These are phyloP conservation scores for Nannizzia gypsea DNA, from an alignment of 2,329 filamentous ascomycete species.

Conservation along the genomic window DNA sequence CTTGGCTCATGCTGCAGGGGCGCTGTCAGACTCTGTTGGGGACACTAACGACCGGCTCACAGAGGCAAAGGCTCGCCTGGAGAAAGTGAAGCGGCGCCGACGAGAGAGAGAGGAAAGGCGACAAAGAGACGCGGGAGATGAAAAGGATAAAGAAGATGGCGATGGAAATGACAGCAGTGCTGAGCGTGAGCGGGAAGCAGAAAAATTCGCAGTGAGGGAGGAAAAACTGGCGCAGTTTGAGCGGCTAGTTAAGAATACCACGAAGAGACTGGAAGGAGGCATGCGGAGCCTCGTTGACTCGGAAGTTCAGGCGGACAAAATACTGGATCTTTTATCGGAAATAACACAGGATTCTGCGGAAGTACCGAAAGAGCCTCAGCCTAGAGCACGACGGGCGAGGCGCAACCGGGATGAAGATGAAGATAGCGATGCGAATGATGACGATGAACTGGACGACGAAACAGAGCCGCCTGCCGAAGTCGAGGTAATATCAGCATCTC, in stretches of 20 bases:
- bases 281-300: slow-evolving; percentile 49
- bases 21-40: slow-evolving; percentile 40
- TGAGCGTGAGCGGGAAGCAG: slow-evolving; percentile 16
- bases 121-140: neutral
- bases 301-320: slow-evolving; percentile 34
- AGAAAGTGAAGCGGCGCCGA: slow-evolving; percentile 25
- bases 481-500: slow-evolving; percentile 28
- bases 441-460: slow-evolving; percentile 27
- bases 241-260: slow-evolving; percentile 40
- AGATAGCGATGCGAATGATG: slow-evolving; percentile 14
- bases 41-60: slow-evolving; percentile 46
- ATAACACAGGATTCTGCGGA: slow-evolving; percentile 21
- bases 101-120: slow-evolving; percentile 11
- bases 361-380: slow-evolving; percentile 17
- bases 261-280: slow-evolving; percentile 44
- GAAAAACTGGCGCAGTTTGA: slow-evolving; percentile 33
- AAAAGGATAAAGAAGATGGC: neutral
- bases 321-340: slow-evolving; percentile 35
- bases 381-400: slow-evolving; percentile 23
- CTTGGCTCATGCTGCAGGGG: slow-evolving; percentile 35
- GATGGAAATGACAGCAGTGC: neutral
- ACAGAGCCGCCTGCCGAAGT: slow-evolving; percentile 32
- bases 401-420: slow-evolving; percentile 19
- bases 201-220: slow-evolving; percentile 28
- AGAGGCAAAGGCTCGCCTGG: slow-evolving; percentile 28